Percentiles rank a stretch among this genome's conserved stretches.
Conservation (phyloP, 2,329 filamentous ascomycete genomes). For the Didymella keratinophila region DNA sequence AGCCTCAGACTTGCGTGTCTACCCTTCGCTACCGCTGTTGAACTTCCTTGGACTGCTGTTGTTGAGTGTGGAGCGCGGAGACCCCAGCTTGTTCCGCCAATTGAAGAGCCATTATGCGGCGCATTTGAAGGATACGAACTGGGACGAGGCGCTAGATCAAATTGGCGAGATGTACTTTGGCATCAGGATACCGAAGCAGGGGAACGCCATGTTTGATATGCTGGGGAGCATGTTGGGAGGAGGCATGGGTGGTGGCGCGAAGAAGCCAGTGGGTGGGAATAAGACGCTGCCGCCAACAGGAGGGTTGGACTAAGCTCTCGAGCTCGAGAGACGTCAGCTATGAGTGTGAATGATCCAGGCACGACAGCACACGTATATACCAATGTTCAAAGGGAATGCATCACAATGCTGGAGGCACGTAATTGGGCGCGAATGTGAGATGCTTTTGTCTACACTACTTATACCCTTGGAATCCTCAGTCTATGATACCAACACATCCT, state of each 20-base stretch:
- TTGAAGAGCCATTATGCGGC: constrained; percentile 81
- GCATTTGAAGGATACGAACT: constrained; percentile 79
- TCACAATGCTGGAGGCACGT: not conserved
- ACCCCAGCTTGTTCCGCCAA: constrained; percentile 80
- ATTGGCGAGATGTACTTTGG: constrained; percentile 98
- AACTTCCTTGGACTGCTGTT: constrained; percentile 91
- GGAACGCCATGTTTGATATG: constrained; percentile 96
- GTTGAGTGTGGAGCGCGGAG: constrained; percentile 81
- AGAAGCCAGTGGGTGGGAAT: constrained; percentile 56
- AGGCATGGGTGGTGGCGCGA: constrained; percentile 62
- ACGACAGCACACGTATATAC: not conserved
- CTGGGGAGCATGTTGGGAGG: constrained; percentile 95
- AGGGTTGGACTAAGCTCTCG: constrained; percentile 41
- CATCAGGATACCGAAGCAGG: constrained; percentile 85
- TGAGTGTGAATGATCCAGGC: not conserved
- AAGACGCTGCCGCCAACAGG: constrained; percentile 40
- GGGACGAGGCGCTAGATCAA: constrained; percentile 81
- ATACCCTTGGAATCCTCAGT: constrained; percentile 15
- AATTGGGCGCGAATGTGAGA: constrained; percentile 9
- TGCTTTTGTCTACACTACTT: constrained; percentile 32
- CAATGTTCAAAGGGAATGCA: not conserved
- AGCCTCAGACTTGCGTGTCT: constrained; percentile 78
- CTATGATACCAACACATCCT: constrained; percentile 11
- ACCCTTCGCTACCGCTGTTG: constrained; percentile 88
- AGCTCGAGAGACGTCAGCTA: not conserved